Evolutionary conservation across 2,329 filamentous ascomycete species (phyloP).

Genomic region (Fusarium bactridioides): DNA sequence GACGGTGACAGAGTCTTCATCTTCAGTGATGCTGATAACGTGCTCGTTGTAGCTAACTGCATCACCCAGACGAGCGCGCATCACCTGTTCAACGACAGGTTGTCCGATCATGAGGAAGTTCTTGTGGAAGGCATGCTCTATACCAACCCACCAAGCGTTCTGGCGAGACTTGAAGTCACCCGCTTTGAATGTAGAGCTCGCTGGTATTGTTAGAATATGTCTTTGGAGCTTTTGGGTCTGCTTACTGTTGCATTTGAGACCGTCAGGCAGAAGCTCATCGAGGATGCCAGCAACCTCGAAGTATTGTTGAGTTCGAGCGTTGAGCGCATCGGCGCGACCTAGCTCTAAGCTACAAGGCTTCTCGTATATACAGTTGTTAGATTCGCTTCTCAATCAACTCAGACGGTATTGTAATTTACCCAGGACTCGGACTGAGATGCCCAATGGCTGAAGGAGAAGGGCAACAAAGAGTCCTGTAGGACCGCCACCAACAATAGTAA

Average conservation of each 20-base stretch:
- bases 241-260: conserved; percentile 60
- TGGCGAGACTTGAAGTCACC: conserved; percentile 58
- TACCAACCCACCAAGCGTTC: conserved; percentile 56
- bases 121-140: conserved; percentile 54
- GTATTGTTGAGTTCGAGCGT: conserved; percentile 58
- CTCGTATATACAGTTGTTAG: conserved; percentile 43
- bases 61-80: conserved; percentile 47
- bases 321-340: conserved; percentile 58
- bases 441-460: conserved; percentile 52
- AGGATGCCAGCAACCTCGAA: conserved; percentile 55
- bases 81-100: conserved; percentile 52
- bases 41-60: conserved; percentile 50
- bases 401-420: conserved; percentile 31
- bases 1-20: conserved; percentile 58
- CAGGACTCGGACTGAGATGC: conserved; percentile 51
- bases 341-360: conserved; percentile 50
- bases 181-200: conserved; percentile 56
- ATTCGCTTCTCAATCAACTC: accelerated
- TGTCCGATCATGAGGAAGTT: conserved; percentile 62
- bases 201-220: conserved; percentile 26
- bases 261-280: conserved; percentile 50
- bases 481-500: conserved; percentile 44
- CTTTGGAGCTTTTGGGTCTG: accelerated
- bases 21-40: conserved; percentile 60
- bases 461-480: conserved; percentile 57